Evolutionary conservation across 2,329 filamentous ascomycete species (phyloP), one percentile per base, ranked within the genome.

Genomic region (Emmonsiellopsis sp.): DNA sequence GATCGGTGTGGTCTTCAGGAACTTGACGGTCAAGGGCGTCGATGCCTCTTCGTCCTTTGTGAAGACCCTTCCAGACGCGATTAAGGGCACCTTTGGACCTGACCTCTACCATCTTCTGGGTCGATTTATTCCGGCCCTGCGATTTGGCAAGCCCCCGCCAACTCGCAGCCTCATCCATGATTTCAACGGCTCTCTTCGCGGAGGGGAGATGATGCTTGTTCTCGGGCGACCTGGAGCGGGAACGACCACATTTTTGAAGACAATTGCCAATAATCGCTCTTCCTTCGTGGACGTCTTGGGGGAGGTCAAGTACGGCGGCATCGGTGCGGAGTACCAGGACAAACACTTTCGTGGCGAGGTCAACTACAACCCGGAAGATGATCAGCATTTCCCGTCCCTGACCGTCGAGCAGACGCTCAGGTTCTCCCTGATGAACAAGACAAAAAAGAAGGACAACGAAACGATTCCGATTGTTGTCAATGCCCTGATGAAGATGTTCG

Each of bases 351-450:
- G 85, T 45, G 87, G 87, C 37, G 87, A 91, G 65, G 85, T 88
- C 63, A 85, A 84, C 60, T 91, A 90, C 67, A 89, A 88, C 60
- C 81, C 80, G 13, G 87, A 92, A 65, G 86, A 89, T 59, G 86
- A 90, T 61, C 76, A 81, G 14, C 87, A 92, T 65, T 84, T 90
- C 63, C 83, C 87, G 2, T 77, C 78, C 1, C 73, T 92, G 37
- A 89, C 83, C 5, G 87, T 92, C 0, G 86, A 85, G 77, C 85
- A 90, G 67, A 91, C 87, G 0, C 73, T 92, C 42, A 81, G 79
- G 3, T 91, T 92, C 62, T 85, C 87, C 0, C 72, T 91, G 48
- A 79, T 83, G 67, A 88, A 83, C 70, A 89, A 88, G 71, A 88
- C 85, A 7, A 84, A 80, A 68, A 86, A 85, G 67, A 74, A 81